phyloP scores from a whole-genome alignment of 2,329 filamentous ascomycete genomes.

The Cladosporium sp. region DNA sequence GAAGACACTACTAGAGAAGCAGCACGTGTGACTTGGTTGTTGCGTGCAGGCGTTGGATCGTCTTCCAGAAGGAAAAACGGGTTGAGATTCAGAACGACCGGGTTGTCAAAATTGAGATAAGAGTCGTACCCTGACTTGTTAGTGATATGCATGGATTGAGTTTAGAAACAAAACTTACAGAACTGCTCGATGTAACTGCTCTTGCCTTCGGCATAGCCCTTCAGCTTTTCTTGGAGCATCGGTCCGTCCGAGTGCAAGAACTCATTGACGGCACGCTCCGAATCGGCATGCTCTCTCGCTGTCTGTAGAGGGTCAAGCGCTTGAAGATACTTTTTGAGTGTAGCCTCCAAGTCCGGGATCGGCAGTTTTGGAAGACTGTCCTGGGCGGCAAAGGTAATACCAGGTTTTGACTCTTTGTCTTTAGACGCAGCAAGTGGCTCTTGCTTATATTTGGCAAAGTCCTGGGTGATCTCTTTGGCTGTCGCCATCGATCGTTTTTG shows the following conservation, averaged over 20 bases:
- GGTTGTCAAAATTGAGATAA: conserved; percentile 96
- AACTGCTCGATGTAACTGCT: conserved; percentile 99
- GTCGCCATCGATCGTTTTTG: conserved; percentile 47
- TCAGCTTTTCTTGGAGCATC: conserved; percentile 81
- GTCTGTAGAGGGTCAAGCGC: conserved; percentile 80
- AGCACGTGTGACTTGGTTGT: conserved; percentile 93
- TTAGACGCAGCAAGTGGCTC: conserved; percentile 51
- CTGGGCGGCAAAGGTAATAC: conserved; percentile 86
- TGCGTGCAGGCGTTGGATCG: conserved; percentile 91
- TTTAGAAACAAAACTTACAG: conserved; percentile 62
- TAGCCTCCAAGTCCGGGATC: conserved; percentile 81
- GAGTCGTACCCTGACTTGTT: conserved; percentile 78
- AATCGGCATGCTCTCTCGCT: conserved; percentile 78
- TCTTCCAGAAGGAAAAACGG: conserved; percentile 97
- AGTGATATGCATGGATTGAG: neutral
- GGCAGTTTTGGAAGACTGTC: conserved; percentile 88
- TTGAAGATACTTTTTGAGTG: conserved; percentile 76
- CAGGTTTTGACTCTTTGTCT: conserved; percentile 61
- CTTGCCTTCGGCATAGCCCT: conserved; percentile 84
- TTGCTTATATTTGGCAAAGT: conserved; percentile 49
- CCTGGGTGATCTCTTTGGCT: conserved; percentile 55
- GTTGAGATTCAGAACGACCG: conserved; percentile 94
- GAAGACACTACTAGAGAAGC: conserved; percentile 90
- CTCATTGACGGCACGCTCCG: conserved; percentile 74
- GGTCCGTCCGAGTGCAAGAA: conserved; percentile 81